Evolutionary conservation across 441 rosid genomes (phyloP).

Genomic region (Flueggea neowawraea): DNA sequence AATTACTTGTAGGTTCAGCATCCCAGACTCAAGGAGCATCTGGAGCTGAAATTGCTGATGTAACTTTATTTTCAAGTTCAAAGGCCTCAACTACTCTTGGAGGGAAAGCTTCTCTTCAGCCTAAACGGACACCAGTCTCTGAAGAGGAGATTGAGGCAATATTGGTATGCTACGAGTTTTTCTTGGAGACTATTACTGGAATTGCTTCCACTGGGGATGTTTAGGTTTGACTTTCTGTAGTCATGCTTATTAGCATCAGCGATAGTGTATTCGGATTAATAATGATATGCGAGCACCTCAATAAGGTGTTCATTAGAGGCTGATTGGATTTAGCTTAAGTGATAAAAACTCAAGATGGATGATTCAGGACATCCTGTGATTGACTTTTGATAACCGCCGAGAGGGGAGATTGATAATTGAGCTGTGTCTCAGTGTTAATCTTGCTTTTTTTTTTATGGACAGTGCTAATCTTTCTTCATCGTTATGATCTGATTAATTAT

Average conservation of each 20-base stretch:
- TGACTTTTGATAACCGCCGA: too few relatives aligned
- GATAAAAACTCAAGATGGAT: background rate
- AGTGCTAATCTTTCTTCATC: too few relatives aligned
- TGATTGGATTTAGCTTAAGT: background rate
- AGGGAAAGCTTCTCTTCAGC: conserved; percentile 89
- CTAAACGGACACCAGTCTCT: conserved; percentile 72
- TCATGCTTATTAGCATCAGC: background rate
- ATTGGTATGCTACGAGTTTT: conserved; percentile 39
- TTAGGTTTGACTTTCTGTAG: background rate
- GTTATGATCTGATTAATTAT: too few relatives aligned
- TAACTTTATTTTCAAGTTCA: conserved; percentile 48
- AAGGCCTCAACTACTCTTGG: conserved; percentile 40
- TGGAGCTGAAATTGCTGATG: conserved; percentile 32
- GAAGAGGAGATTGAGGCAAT: conserved; percentile 85
- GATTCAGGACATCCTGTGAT: background rate
- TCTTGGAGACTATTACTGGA: background rate
- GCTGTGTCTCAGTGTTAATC: background rate
- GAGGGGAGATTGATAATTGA: background rate
- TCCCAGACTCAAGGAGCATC: conserved; percentile 35
- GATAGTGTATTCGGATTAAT: too few relatives aligned
- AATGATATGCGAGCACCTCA: too few relatives aligned
- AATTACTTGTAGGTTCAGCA: conserved; percentile 35
- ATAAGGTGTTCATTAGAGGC: background rate
- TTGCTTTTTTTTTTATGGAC: too few relatives aligned
- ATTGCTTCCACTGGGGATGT: too few relatives aligned